Evolutionary conservation across 1,139 yeast species (phyloP).

Genomic region (Saccharomycopsis crataegensis): DNA sequence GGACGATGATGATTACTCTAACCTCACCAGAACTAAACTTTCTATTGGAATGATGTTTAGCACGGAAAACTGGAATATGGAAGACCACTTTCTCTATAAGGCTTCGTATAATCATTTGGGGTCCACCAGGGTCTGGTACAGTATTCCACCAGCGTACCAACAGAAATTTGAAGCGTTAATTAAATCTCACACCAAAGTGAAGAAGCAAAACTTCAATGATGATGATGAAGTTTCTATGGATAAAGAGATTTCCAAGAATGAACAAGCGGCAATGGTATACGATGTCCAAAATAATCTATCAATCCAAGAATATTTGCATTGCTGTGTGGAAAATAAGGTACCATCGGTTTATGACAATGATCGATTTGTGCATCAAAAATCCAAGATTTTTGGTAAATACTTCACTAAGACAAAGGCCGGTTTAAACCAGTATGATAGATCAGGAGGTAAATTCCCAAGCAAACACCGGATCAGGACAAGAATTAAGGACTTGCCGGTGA

Average conservation of each 20-base stretch:
- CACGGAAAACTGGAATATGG: slow-evolving; percentile 65
- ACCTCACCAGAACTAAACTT: slow-evolving; percentile 41
- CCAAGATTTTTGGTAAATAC: slow-evolving; percentile 26
- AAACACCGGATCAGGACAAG: slow-evolving; percentile 5
- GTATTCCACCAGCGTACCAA: slow-evolving; percentile 64
- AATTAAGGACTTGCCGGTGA: slow-evolving; percentile 26
- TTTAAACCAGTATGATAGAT: slow-evolving; percentile 6
- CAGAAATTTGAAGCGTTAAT: slow-evolving; percentile 51
- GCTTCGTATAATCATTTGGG: slow-evolving; percentile 67
- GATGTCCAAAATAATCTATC: slow-evolving; percentile 9
- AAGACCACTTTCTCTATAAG: slow-evolving; percentile 67
- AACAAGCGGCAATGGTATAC: slow-evolving; percentile 3
- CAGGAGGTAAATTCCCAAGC: not conserved
- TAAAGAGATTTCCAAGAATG: slow-evolving; percentile 16
- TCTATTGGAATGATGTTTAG: slow-evolving; percentile 64
- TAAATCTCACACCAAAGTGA: slow-evolving; percentile 22
- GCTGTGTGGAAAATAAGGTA: slow-evolving; percentile 31
- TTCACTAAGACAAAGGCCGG: slow-evolving; percentile 11
- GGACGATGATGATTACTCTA: slow-evolving; percentile 35
- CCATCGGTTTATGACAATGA: slow-evolving; percentile 26
- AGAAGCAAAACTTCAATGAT: slow-evolving; percentile 21
- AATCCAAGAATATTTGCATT: slow-evolving; percentile 15
- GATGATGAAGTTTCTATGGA: slow-evolving; percentile 15
- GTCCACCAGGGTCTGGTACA: slow-evolving; percentile 69
- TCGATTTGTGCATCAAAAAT: slow-evolving; percentile 27